Evolutionary conservation across 768 basidiomycete species (phyloP).

Genomic region (Psilocybe azurescens): DNA sequence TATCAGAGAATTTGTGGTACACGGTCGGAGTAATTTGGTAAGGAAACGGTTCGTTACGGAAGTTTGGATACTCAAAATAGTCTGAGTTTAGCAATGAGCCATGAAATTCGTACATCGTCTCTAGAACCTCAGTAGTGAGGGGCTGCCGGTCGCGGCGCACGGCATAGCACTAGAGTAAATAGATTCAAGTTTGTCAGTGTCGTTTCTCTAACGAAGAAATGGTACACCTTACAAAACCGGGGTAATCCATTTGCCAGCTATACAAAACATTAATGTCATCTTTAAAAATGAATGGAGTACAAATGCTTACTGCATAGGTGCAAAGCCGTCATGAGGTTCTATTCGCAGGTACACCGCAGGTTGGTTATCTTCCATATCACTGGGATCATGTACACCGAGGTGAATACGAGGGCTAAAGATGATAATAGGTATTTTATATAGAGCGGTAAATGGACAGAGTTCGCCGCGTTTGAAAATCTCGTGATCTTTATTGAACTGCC

Average conservation of each 20-base stretch:
- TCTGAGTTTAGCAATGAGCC: constrained; percentile 3
- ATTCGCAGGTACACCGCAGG: constrained; percentile 21
- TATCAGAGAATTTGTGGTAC: constrained; percentile 16
- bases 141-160: constrained; percentile 22
- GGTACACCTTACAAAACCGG: constrained; percentile 13
- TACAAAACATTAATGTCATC: not conserved
- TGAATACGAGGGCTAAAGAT: constrained; percentile 4
- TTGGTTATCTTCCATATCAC: constrained; percentile 11
- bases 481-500: constrained; percentile 10
- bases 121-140: constrained; percentile 15
- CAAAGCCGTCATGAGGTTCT: constrained; percentile 15
- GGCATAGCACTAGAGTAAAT: constrained; percentile 17
- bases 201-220: not conserved
- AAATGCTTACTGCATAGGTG: constrained; percentile 14
- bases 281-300: not conserved
- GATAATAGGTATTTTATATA: constrained; percentile 20
- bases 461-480: constrained; percentile 21
- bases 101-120: constrained; percentile 24
- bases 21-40: constrained; percentile 7
- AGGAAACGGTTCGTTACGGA: not conserved
- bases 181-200: not conserved
- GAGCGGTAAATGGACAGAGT: constrained; percentile 20
- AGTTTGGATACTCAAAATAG: constrained; percentile 12
- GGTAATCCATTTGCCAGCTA: constrained; percentile 18
- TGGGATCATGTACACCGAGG: not conserved